These are phyloP conservation scores for Aspergillus persii DNA, from an alignment of 2,329 filamentous ascomycete genomes.

Conservation along the genomic window DNA sequence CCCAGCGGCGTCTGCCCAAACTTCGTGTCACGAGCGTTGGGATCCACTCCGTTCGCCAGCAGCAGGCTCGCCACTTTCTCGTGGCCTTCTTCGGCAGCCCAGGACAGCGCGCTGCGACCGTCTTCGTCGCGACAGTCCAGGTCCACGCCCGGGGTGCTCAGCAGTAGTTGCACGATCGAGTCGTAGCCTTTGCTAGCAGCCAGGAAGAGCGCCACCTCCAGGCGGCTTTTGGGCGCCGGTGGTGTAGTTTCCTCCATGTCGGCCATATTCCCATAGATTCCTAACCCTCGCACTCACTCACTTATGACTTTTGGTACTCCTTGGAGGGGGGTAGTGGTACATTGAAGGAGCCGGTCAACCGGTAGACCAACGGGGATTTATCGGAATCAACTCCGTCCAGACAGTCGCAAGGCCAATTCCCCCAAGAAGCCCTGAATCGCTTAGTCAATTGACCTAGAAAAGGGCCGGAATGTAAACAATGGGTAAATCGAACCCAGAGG, in stretches of 20 bases:
- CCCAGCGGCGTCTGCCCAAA: slow-evolving; percentile 18
- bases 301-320: background rate
- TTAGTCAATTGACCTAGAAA: background rate
- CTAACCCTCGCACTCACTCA: background rate
- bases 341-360: background rate
- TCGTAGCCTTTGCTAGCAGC: slow-evolving; percentile 24
- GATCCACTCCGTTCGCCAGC: slow-evolving; percentile 14
- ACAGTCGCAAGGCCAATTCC: too few species aligned
- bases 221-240: slow-evolving; percentile 16
- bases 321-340: background rate
- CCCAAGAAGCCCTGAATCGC: too few species aligned
- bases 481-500: too few species aligned
- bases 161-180: slow-evolving; percentile 21
- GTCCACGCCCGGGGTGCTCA: slow-evolving; percentile 21
- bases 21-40: slow-evolving; percentile 13
- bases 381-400: background rate
- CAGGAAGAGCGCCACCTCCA: slow-evolving; percentile 24
- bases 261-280: background rate
- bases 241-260: background rate
- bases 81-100: slow-evolving; percentile 24
- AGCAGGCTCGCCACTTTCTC: slow-evolving; percentile 19
- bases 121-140: slow-evolving; percentile 19
- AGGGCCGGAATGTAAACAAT: background rate
- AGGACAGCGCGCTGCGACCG: slow-evolving; percentile 21
- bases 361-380: background rate